Percentiles rank a stretch among this genome's conserved stretches.
These are phyloP conservation scores for Rubroboletus satanas DNA, from an alignment of 768 basidiomycete species.

Conservation along the genomic window DNA sequence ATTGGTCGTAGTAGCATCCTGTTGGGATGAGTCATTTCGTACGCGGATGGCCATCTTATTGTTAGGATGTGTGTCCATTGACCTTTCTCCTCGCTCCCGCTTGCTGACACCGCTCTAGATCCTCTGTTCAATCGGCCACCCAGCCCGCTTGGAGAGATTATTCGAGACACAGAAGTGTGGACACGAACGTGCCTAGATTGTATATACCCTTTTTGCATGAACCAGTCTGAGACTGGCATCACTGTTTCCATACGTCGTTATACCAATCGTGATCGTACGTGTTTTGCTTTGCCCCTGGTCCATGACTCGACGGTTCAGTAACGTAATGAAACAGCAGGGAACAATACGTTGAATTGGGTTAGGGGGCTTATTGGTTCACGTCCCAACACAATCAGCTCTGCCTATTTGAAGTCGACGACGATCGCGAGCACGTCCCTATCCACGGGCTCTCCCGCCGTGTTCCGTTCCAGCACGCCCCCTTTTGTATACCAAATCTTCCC, in stretches of 20 bases:
- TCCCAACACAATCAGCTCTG: no score
- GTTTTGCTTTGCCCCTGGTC: neutral
- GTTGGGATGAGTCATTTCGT: neutral
- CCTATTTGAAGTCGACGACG: slow-evolving; percentile 13
- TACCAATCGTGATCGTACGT: neutral
- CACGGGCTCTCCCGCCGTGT: neutral
- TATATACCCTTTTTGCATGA: slow-evolving; percentile 2
- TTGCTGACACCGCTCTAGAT: neutral
- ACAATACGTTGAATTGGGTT: neutral
- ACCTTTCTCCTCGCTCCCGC: neutral
- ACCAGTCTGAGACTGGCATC: neutral
- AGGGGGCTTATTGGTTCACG: neutral
- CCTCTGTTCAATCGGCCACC: neutral
- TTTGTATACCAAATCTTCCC: slow-evolving; percentile 16
- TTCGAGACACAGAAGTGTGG: neutral
- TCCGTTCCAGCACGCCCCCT: slow-evolving; percentile 1
- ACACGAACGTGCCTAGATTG: neutral
- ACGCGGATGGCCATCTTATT: neutral
- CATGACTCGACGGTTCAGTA: neutral
- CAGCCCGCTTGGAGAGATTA: neutral
- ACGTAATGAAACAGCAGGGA: neutral
- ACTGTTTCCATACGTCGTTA: neutral
- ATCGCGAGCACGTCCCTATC: slow-evolving; percentile 7
- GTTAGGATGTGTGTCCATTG: slow-evolving; percentile 4
- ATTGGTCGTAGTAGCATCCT: neutral